Evolutionary conservation across 345 rosid genomes (phyloP).

Genomic region (Eucalyptus rudis): DNA sequence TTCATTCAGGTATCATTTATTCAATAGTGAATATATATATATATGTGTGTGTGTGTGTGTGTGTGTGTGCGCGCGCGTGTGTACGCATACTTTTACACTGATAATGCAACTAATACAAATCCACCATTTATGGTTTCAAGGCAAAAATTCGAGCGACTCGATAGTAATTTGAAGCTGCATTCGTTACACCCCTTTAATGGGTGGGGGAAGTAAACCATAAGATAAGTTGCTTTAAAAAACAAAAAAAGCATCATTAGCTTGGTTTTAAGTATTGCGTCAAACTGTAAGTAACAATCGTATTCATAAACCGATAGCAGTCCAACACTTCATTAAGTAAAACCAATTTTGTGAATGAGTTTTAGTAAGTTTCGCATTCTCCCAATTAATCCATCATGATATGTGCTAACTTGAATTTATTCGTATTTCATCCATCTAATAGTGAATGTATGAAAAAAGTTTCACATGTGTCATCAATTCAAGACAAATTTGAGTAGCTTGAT

Average conservation of each 20-base stretch:
- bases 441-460: too few species aligned
- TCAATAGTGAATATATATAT: not conserved
- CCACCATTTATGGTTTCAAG: not conserved
- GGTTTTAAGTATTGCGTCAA: not conserved
- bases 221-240: not conserved
- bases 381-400: not conserved
- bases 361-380: not conserved
- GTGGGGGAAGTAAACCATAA: not conserved
- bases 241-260: not conserved
- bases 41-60: accelerated
- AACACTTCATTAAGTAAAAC: not conserved
- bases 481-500: not conserved
- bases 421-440: too few species aligned
- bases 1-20: not conserved
- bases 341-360: too few species aligned
- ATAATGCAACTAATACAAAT: not conserved
- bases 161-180: not conserved
- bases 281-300: not conserved
- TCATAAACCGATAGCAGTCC: not conserved
- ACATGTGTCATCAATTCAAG: not conserved
- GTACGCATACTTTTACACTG: not conserved
- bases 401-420: too few species aligned
- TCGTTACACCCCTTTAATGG: not conserved
- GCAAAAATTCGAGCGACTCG: not conserved
- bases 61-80: too few species aligned